Conservation (phyloP, 176 grass and related monocot genomes). For the Eragrostis nindensis region DNA sequence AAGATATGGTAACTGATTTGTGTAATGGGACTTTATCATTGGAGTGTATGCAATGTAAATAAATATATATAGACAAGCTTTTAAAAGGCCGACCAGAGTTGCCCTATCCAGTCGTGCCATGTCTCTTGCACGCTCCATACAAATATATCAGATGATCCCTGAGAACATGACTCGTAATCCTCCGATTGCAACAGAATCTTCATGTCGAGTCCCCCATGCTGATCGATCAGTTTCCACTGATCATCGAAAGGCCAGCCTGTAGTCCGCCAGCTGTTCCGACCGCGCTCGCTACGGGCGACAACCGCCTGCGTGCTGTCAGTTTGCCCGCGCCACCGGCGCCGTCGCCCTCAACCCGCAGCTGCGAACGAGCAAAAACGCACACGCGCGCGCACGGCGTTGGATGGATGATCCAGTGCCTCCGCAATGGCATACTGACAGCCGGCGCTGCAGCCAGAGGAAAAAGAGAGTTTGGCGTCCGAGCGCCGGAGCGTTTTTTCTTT, state of each 20-base stretch:
- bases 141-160: background rate
- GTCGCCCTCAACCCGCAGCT: background rate
- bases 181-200: conserved; percentile 22
- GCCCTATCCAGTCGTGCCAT: background rate
- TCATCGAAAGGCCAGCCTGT: background rate
- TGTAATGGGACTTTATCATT: background rate
- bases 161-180: background rate
- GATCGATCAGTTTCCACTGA: background rate
- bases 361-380: background rate
- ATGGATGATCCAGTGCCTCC: background rate
- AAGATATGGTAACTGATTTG: background rate
- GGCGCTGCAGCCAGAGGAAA: background rate
- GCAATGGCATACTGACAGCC: background rate
- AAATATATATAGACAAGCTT: background rate
- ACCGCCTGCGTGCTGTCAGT: background rate
- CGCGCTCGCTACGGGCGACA: background rate
- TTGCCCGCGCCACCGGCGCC: background rate
- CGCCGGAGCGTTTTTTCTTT: too few species aligned
- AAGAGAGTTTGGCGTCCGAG: background rate
- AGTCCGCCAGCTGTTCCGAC: background rate
- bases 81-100: conserved; percentile 26
- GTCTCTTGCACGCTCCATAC: background rate
- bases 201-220: too few species aligned
- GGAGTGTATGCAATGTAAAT: conserved; percentile 7
- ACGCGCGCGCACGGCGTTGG: background rate